phyloP scores from a whole-genome alignment of 306 rosid genomes.

The Vicia villosa region DNA sequence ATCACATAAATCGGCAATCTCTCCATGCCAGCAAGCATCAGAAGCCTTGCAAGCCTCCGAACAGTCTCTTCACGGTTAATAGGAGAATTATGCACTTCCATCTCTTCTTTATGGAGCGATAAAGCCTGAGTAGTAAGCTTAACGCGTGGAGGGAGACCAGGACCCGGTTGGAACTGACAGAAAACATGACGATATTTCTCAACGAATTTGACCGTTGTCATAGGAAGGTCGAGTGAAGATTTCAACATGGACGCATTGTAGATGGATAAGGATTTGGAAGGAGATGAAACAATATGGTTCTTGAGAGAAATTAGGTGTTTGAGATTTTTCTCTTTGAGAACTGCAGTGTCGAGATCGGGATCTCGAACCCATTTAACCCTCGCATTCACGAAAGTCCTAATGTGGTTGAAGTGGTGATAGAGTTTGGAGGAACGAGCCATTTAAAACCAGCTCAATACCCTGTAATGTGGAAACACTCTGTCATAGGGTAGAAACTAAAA shows the following conservation, averaged over 20 bases:
- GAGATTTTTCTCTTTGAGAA: slow-evolving; percentile 75
- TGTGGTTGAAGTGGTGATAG: slow-evolving; percentile 45
- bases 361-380: slow-evolving; percentile 86
- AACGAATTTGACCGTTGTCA: slow-evolving; percentile 53
- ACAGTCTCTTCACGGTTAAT: slow-evolving; percentile 50
- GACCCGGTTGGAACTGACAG: slow-evolving; percentile 54
- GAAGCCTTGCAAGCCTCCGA: slow-evolving; percentile 59
- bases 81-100: slow-evolving; percentile 47
- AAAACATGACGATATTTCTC: slow-evolving; percentile 56
- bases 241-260: slow-evolving; percentile 62
- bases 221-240: slow-evolving; percentile 55
- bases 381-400: slow-evolving; percentile 64
- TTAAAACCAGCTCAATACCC: slow-evolving; percentile 46
- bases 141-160: slow-evolving; percentile 55
- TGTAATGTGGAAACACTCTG: slow-evolving; percentile 40
- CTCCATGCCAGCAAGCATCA: slow-evolving; percentile 70
- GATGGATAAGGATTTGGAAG: slow-evolving; percentile 58
- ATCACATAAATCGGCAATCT: slow-evolving; percentile 68
- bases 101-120: slow-evolving; percentile 65
- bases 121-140: slow-evolving; percentile 63
- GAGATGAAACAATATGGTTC: slow-evolving; percentile 61
- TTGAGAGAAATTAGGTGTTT: slow-evolving; percentile 59
- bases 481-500: slow-evolving; percentile 28
- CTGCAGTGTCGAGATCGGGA: slow-evolving; percentile 67
- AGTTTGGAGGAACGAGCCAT: slow-evolving; percentile 53